A percentile compares a stretch with the other conserved stretches of the same genome.
Conservation (phyloP, 805 yeast genomes). For the Lipomyces spencermartinsiae region DNA sequence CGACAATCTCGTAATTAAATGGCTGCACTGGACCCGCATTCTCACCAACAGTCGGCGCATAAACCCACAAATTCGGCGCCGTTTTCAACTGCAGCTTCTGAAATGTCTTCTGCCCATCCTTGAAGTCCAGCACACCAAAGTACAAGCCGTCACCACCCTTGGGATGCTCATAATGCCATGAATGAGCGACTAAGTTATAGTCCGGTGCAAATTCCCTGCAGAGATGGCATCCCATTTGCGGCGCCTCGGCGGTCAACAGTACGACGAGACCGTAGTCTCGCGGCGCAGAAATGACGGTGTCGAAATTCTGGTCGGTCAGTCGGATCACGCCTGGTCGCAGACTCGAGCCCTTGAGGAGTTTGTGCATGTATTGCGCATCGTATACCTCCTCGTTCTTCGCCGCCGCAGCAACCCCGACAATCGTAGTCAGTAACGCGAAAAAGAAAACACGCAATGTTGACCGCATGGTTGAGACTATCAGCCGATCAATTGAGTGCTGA, state of each 20-base stretch:
- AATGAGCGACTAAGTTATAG: conserved; percentile 63
- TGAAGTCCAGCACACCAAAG: conserved; percentile 78
- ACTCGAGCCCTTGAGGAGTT: conserved; percentile 24
- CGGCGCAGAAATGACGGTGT: conserved; percentile 62
- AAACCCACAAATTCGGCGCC: conserved; percentile 79
- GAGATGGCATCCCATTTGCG: conserved; percentile 75
- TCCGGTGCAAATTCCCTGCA: conserved; percentile 76
- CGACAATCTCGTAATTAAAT: conserved; percentile 31
- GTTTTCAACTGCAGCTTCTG: conserved; percentile 61
- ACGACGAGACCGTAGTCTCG: conserved; percentile 72
- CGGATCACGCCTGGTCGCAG: conserved; percentile 49
- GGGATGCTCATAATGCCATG: conserved; percentile 68
- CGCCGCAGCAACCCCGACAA: conserved; percentile 7
- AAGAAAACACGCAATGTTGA: background rate
- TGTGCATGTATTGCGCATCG: conserved; percentile 23
- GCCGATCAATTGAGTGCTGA: background rate
- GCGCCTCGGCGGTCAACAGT: conserved; percentile 73
- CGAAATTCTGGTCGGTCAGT: conserved; percentile 67
- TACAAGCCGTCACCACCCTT: conserved; percentile 57
- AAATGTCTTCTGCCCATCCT: conserved; percentile 60
- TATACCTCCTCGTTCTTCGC: conserved; percentile 7
- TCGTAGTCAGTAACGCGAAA: background rate
- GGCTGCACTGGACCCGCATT: conserved; percentile 45
- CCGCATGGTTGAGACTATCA: background rate
- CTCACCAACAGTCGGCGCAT: conserved; percentile 56